phyloP scores from a whole-genome alignment of 306 rosid species.

The Trichosanthes cucumerina region DNA sequence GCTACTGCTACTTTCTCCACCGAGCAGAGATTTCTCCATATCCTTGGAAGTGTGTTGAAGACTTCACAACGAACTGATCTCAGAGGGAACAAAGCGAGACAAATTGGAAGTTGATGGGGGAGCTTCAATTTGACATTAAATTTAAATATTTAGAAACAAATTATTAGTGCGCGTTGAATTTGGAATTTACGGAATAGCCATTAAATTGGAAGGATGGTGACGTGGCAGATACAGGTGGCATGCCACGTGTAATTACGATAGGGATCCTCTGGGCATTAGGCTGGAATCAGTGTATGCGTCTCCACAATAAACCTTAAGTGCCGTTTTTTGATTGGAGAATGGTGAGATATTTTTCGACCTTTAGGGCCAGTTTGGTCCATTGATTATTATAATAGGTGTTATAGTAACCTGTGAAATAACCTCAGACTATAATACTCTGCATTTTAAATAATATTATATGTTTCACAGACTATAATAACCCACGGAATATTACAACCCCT shows the following conservation, averaged over 20 bases:
- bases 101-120: neutral
- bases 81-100: neutral
- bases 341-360: neutral
- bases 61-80: neutral
- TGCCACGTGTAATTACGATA: neutral
- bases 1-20: conserved; percentile 45
- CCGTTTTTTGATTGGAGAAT: neutral
- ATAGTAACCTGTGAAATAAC: too few species aligned
- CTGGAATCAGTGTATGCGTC: neutral
- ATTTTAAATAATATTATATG: too few species aligned
- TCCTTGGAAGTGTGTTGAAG: neutral
- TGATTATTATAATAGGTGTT: too few species aligned
- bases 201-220: neutral
- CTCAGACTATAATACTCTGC: too few species aligned
- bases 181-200: neutral
- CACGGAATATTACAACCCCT: too few species aligned
- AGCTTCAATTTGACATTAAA: neutral
- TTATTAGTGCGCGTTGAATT: neutral
- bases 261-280: too few species aligned
- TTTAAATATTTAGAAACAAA: neutral
- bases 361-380: too few species aligned
- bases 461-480: too few species aligned
- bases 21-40: conserved; percentile 53
- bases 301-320: neutral
- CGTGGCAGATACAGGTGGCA: neutral